Conservation (phyloP, 768 basidiomycete species). For the Leccinum uliginosum region DNA sequence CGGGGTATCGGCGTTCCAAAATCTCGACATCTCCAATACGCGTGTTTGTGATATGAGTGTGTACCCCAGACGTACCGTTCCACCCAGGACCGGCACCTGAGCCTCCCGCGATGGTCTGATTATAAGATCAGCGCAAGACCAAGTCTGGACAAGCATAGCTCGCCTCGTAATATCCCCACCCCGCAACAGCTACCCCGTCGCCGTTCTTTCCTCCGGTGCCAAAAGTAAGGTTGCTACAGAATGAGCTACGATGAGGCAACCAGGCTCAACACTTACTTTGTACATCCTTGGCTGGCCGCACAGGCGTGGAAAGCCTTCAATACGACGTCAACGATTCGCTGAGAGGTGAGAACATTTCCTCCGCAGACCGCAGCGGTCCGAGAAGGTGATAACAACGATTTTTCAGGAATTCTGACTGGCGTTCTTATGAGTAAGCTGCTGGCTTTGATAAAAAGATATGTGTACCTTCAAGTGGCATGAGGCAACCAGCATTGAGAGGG, state of each 20-base stretch:
- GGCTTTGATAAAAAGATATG: background rate
- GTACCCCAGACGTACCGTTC: conserved; percentile 92
- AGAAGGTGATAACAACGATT: conserved; percentile 75
- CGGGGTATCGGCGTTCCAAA: conserved; percentile 88
- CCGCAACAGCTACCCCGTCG: conserved; percentile 67
- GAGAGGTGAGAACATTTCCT: conserved; percentile 88
- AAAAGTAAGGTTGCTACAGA: conserved; percentile 76
- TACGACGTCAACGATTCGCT: conserved; percentile 93
- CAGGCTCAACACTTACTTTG: conserved; percentile 54
- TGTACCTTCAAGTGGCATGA: conserved; percentile 78
- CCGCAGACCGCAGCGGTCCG: conserved; percentile 89
- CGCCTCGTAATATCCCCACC: conserved; percentile 91
- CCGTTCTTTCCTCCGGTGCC: conserved; percentile 84
- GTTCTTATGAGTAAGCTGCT: background rate
- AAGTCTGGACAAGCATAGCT: background rate
- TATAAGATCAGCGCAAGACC: background rate
- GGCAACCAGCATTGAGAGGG: conserved; percentile 90
- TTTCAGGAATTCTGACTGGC: conserved; percentile 73
- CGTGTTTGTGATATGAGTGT: conserved; percentile 92
- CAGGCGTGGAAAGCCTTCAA: conserved; percentile 88
- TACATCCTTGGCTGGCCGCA: conserved; percentile 91
- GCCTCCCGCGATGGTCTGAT: conserved; percentile 84
- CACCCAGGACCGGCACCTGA: conserved; percentile 86
- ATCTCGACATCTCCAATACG: conserved; percentile 93
- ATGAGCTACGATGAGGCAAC: background rate